Evolutionary conservation across 352 stramenopile genomes (phyloP).

Genomic region (Phytophthora podocarpi): DNA sequence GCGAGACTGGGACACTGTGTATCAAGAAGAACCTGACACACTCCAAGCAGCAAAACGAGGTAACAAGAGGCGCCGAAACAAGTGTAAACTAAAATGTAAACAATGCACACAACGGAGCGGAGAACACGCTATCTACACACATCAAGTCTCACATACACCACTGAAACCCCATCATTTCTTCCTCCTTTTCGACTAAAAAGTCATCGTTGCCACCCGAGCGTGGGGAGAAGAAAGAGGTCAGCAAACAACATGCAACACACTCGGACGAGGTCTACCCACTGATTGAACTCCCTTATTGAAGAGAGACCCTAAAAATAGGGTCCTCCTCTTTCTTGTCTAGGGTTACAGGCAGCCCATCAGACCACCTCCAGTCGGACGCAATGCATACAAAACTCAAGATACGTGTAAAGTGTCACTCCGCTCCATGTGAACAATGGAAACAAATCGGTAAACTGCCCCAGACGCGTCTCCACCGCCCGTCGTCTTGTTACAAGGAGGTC

Average conservation of each 20-base stretch:
- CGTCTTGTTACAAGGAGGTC: not conserved
- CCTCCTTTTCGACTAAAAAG: slow-evolving; percentile 41
- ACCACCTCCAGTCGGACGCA: slow-evolving; percentile 41
- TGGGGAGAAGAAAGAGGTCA: slow-evolving; percentile 82
- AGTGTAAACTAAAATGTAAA: slow-evolving; percentile 16
- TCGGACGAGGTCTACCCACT: slow-evolving; percentile 15
- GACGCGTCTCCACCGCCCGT: slow-evolving; percentile 15
- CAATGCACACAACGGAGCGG: slow-evolving; percentile 17
- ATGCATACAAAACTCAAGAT: slow-evolving; percentile 21
- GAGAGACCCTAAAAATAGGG: slow-evolving; percentile 2
- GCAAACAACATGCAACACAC: slow-evolving; percentile 64
- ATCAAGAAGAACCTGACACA: slow-evolving; percentile 17
- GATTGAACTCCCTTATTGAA: slow-evolving; percentile 3
- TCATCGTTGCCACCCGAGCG: slow-evolving; percentile 14
- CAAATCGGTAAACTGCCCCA: slow-evolving; percentile 10
- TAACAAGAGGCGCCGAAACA: slow-evolving; percentile 19
- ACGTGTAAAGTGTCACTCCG: slow-evolving; percentile 12
- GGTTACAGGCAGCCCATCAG: slow-evolving; percentile 72
- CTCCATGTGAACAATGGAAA: slow-evolving; percentile 14
- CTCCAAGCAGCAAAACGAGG: slow-evolving; percentile 21
- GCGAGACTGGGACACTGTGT: not conserved
- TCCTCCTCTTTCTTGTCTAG: slow-evolving; percentile 47
- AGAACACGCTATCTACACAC: slow-evolving; percentile 15
- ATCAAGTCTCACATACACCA: slow-evolving; percentile 29
- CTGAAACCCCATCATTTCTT: slow-evolving; percentile 78